Conservation (phyloP, 129 eudicot genomes). For the Chrysanthemum seticuspe region DNA sequence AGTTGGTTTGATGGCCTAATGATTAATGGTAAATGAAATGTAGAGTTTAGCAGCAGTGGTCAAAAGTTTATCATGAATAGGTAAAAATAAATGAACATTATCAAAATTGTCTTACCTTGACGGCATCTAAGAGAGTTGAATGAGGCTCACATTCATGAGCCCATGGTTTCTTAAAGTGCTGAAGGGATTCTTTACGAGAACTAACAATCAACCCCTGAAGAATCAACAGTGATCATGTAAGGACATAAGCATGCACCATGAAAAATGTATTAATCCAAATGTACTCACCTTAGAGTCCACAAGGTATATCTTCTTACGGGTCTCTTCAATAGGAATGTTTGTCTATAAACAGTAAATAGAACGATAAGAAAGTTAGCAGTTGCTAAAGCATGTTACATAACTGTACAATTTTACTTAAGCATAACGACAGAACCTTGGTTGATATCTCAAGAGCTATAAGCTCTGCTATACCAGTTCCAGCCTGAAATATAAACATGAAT, state of each 20-base stretch:
- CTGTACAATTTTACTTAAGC: background rate
- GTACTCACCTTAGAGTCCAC: slow-evolving; percentile 85
- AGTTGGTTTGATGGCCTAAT: slow-evolving; percentile 83
- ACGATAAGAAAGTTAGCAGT: slow-evolving; percentile 13
- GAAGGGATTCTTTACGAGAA: slow-evolving; percentile 85
- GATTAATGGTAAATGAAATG: slow-evolving; percentile 8
- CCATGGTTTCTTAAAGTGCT: slow-evolving; percentile 92
- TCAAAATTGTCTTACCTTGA: slow-evolving; percentile 51
- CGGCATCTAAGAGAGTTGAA: slow-evolving; percentile 68
- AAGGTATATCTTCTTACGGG: slow-evolving; percentile 91
- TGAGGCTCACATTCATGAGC: slow-evolving; percentile 87
- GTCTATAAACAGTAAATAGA: slow-evolving; percentile 36
- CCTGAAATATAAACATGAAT: slow-evolving; percentile 44
- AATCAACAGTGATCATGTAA: slow-evolving; percentile 20
- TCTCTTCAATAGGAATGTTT: slow-evolving; percentile 62
- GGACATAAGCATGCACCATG: slow-evolving; percentile 7
- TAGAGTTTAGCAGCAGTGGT: background rate
- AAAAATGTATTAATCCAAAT: background rate
- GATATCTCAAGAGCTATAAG: slow-evolving; percentile 96
- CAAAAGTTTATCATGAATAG: background rate
- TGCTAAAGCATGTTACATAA: slow-evolving; percentile 6
- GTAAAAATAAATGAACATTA: background rate
- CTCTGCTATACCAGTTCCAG: slow-evolving; percentile 93
- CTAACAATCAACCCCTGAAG: slow-evolving; percentile 81
- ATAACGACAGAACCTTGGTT: slow-evolving; percentile 52